A percentile compares a stretch with the other conserved stretches of the same genome.
Conservation (phyloP, 75 land plant species). For the Sequoiadendron giganteum region DNA sequence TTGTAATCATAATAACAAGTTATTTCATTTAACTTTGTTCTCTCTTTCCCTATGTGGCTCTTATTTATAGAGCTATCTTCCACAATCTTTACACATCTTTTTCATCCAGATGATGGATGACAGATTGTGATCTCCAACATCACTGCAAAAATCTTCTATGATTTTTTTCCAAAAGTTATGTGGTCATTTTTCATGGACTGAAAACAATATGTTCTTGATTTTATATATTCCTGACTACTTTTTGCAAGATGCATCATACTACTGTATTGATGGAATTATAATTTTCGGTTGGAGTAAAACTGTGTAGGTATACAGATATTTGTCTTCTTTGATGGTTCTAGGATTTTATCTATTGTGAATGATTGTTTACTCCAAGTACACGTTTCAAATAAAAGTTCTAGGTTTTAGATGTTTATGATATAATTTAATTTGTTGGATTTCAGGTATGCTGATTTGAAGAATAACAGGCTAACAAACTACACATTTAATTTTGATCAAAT, state of each 20-base stretch:
- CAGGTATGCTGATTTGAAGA: conserved; percentile 98
- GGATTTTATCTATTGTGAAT: neutral
- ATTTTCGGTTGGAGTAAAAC: neutral
- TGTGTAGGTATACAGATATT: neutral
- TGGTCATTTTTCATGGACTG: neutral
- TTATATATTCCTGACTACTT: neutral
- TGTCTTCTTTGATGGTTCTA: neutral
- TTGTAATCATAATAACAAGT: too few relatives aligned
- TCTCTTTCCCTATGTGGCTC: too few relatives aligned
- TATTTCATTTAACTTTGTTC: too few relatives aligned
- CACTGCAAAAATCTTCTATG: too few relatives aligned
- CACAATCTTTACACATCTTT: too few relatives aligned
- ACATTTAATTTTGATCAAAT: conserved; percentile 89
- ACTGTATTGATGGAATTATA: neutral
- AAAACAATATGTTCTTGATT: neutral
- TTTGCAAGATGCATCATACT: neutral
- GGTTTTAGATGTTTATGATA: neutral
- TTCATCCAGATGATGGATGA: too few relatives aligned
- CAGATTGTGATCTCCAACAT: too few relatives aligned
- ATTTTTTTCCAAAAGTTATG: too few relatives aligned
- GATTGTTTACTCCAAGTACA: neutral
- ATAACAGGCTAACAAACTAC: conserved; percentile 87
- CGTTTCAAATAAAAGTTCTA: neutral
- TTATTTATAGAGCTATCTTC: too few relatives aligned
- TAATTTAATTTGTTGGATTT: neutral